Conservation (phyloP, 2,329 filamentous ascomycete genomes). For the Sphaerulina vaccinii region DNA sequence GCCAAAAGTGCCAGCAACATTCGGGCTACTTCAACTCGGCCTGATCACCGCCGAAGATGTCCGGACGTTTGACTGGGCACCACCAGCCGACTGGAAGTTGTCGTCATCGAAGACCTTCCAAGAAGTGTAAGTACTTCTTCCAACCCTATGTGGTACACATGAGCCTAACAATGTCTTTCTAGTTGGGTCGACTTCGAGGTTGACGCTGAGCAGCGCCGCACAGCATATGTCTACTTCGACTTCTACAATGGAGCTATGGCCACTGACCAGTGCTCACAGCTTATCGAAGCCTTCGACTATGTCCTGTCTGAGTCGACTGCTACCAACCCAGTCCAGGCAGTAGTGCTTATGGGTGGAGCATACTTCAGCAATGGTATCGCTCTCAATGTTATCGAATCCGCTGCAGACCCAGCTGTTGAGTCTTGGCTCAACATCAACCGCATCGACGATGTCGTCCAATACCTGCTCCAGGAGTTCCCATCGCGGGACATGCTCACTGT, state of each 20-base stretch:
- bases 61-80: constrained; percentile 20
- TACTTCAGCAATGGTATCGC: constrained; percentile 49
- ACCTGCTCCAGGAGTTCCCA: constrained; percentile 42
- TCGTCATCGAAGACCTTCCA: constrained; percentile 38
- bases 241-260: constrained; percentile 50
- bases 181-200: constrained; percentile 40
- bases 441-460: constrained; percentile 45
- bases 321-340: constrained; percentile 36
- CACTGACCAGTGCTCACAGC: constrained; percentile 40
- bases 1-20: constrained; percentile 44
- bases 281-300: constrained; percentile 41
- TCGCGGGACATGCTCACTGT: constrained; percentile 40
- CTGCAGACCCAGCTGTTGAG: constrained; percentile 40
- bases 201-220: constrained; percentile 31
- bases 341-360: constrained; percentile 44
- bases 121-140: constrained; percentile 31
- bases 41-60: constrained; percentile 31
- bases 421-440: constrained; percentile 49
- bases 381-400: constrained; percentile 46
- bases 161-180: background rate
- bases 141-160: background rate
- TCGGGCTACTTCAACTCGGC: constrained; percentile 39
- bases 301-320: constrained; percentile 35
- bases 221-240: constrained; percentile 45
- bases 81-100: constrained; percentile 34